Evolutionary conservation across 1,284 basidiomycete genomes (phyloP), one percentile per base, ranked within the genome.

Genomic region (Irpex sp.): DNA sequence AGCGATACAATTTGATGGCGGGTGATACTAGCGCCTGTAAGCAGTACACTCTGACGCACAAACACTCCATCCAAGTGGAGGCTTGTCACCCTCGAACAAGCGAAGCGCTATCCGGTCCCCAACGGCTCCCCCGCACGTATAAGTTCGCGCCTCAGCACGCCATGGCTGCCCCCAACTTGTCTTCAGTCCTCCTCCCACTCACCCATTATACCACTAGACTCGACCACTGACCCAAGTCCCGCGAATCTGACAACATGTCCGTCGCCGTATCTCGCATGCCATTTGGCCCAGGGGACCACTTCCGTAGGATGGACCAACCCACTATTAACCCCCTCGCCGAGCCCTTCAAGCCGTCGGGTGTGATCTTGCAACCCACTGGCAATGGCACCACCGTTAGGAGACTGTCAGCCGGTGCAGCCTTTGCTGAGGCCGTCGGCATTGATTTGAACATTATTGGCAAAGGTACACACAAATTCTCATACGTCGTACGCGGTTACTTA

Each of bases 401-500:
- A 8, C 60, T 59, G 2, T 61, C 60, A 10, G 58, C 60, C 4
- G 63, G 63, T 10, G 60, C 59, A 7, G 48, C 53, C 36, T 60
- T 70, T 7, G 70, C 70, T 0, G 69, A 68, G 39, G 65, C 67
- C 14, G 65, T 65, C 4, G 70, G 70, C 19, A 68, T 72, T 54
- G 69, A 71, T 62, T 60, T 72, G 39, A 66, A 67, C 16, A 67
- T 67, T 37, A 67, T 72, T 33, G 69, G 69, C 35, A 67, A 64
- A 65, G 65, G 69, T 71, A 56, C 21, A 65, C 57, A 16, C 9
- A 2, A n/a, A 45, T 33, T 2, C n/a, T 28, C 18, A 48, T 9
- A 28, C 21, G 7, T 8, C 36, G 16, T 14, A 18, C 5, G 19
- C 7, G 33, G 8, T 3, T 18, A n/a, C 9, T 14, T n/a, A 33